Percentiles rank a stretch among this genome's conserved stretches.
Conservation (phyloP, 805 yeast species). For the Ogataea parapolymorpha region DNA sequence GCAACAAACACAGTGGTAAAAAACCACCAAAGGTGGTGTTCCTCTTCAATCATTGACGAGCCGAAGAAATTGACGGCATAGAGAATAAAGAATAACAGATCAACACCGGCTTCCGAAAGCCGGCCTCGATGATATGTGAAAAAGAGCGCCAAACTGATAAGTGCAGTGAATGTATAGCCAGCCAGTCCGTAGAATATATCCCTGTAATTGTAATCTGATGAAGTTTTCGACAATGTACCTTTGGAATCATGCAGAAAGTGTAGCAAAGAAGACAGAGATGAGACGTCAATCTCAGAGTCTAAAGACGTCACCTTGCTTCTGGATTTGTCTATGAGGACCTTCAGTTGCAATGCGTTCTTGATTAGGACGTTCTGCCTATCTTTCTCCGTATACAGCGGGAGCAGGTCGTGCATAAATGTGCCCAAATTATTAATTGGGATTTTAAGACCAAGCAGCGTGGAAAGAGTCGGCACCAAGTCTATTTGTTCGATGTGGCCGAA, state of each 20-base stretch:
- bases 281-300: constrained; percentile 13
- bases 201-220: constrained; percentile 68
- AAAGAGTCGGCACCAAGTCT: constrained; percentile 69
- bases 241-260: constrained; percentile 47
- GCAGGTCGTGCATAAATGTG: constrained; percentile 54
- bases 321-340: constrained; percentile 43
- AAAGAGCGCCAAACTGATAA: constrained; percentile 29
- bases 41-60: constrained; percentile 91
- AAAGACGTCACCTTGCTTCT: constrained; percentile 23
- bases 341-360: constrained; percentile 59
- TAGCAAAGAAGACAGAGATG: constrained; percentile 9
- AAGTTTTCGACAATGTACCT: constrained; percentile 47
- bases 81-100: constrained; percentile 29
- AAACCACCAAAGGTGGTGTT: constrained; percentile 97
- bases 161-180: constrained; percentile 30
- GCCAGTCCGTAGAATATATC: constrained; percentile 45
- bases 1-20: constrained; percentile 38
- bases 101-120: constrained; percentile 20
- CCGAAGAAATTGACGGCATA: constrained; percentile 68
- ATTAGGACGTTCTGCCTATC: constrained; percentile 37
- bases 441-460: constrained; percentile 58
- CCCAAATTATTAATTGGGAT: constrained; percentile 78
- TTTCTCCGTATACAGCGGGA: constrained; percentile 46
- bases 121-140: constrained; percentile 12
- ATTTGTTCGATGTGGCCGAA: constrained; percentile 57